Conservation (phyloP, 1,284 basidiomycete genomes). For the Sparassis latifolia region DNA sequence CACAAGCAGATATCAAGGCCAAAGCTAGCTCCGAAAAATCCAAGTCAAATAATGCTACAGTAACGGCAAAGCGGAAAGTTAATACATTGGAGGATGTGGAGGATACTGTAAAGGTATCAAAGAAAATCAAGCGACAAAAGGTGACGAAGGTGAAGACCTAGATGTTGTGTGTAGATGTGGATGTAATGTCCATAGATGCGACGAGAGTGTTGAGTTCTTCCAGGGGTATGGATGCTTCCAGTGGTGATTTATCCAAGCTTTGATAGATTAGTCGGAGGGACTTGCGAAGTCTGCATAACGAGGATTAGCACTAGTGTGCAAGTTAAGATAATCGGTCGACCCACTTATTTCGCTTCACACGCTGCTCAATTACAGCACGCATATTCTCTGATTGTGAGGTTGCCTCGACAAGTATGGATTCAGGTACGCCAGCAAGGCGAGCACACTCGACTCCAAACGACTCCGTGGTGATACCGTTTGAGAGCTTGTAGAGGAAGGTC, state of each 20-base stretch:
- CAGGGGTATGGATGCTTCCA: slow-evolving; percentile 7
- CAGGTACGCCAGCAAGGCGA: slow-evolving; percentile 76
- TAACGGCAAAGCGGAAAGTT: slow-evolving; percentile 21
- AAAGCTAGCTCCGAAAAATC: slow-evolving; percentile 10
- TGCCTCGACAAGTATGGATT: slow-evolving; percentile 57
- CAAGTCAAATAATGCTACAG: slow-evolving; percentile 1
- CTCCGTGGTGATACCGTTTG: slow-evolving; percentile 66
- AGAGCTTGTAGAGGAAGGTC: slow-evolving; percentile 79
- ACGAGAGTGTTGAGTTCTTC: slow-evolving; percentile 10
- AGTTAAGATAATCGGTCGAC: slow-evolving; percentile 6
- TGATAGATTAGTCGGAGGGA: slow-evolving; percentile 12
- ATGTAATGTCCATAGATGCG: slow-evolving; percentile 6
- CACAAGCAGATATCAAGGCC: slow-evolving; percentile 3
- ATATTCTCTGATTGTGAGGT: slow-evolving; percentile 50
- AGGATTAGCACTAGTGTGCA: not conserved
- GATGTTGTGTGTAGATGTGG: slow-evolving; percentile 7
- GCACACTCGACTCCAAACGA: slow-evolving; percentile 91
- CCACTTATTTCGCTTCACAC: slow-evolving; percentile 46
- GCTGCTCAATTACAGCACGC: slow-evolving; percentile 43
- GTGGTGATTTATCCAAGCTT: slow-evolving; percentile 4
- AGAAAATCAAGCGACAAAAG: slow-evolving; percentile 50
- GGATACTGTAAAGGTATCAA: slow-evolving; percentile 23
- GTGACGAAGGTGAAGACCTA: slow-evolving; percentile 32
- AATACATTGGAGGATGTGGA: slow-evolving; percentile 15
- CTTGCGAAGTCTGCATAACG: slow-evolving; percentile 15